Evolutionary conservation across 2,329 filamentous ascomycete genomes (phyloP).

Genomic region (Fusarium sulawesiense): DNA sequence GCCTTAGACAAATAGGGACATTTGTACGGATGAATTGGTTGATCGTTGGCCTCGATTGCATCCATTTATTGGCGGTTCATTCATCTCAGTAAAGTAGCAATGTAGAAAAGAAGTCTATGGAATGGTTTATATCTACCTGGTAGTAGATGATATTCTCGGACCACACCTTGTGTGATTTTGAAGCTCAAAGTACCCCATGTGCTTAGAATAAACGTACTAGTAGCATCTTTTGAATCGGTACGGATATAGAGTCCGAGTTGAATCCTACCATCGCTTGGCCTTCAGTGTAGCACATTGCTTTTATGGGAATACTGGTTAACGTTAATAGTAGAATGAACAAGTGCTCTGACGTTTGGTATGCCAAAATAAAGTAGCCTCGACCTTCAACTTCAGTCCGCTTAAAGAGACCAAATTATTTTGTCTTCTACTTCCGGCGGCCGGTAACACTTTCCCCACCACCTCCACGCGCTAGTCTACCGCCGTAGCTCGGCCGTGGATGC

Average conservation of each 20-base stretch:
- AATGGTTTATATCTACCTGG: not conserved
- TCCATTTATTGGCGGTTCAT: not conserved
- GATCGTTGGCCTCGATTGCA: not conserved
- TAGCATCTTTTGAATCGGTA: not conserved
- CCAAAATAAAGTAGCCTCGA: not conserved
- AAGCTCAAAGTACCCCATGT: not conserved
- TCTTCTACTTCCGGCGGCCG: not conserved
- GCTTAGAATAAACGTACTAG: not conserved
- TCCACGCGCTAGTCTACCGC: slow-evolving; percentile 42
- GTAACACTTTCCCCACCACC: not conserved
- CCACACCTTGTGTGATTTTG: not conserved
- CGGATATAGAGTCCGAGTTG: not conserved
- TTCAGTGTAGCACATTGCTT: not conserved
- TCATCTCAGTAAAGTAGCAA: not conserved
- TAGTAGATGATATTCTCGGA: not conserved
- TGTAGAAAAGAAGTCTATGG: not conserved
- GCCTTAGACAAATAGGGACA: not conserved
- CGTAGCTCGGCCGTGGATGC: slow-evolving; percentile 18
- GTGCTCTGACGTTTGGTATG: rapidly evolving
- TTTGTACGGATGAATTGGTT: not conserved
- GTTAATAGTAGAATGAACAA: not conserved
- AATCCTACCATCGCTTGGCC: not conserved
- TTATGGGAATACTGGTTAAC: not conserved
- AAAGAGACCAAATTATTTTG: not conserved
- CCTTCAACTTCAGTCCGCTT: no score